A percentile compares a stretch with the other conserved stretches of the same genome.
Conservation (phyloP, 441 rosid genomes). For the Geranium incanum region DNA sequence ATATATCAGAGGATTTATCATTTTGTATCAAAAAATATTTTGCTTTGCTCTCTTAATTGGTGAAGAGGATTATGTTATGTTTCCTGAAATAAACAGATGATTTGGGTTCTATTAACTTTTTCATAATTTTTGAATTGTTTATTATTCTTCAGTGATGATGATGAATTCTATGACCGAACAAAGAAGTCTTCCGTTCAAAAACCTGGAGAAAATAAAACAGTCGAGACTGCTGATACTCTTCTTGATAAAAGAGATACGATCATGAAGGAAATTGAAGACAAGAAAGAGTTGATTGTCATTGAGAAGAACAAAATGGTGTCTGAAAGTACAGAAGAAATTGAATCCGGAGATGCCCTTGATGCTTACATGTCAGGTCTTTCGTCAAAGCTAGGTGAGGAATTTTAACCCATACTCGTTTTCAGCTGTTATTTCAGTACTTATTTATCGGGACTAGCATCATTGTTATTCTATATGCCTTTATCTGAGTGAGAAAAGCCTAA, state of each 20-base stretch:
- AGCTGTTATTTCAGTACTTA: background rate
- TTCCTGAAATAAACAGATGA: background rate
- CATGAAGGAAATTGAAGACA: conserved; percentile 56
- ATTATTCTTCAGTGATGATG: conserved; percentile 61
- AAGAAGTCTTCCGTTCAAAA: conserved; percentile 50
- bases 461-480: background rate
- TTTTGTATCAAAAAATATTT: background rate
- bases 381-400: conserved; percentile 61
- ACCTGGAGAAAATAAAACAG: conserved; percentile 46
- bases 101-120: background rate
- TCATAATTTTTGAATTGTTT: conserved; percentile 15
- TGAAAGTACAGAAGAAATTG: conserved; percentile 40
- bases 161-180: conserved; percentile 93
- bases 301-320: conserved; percentile 61
- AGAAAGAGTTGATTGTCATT: conserved; percentile 38
- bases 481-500: background rate
- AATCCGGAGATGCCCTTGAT: conserved; percentile 77
- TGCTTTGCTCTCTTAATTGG: background rate
- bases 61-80: background rate
- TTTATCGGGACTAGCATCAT: background rate
- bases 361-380: conserved; percentile 88
- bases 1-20: background rate
- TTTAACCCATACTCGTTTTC: background rate
- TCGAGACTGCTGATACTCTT: conserved; percentile 90
- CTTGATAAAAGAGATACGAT: conserved; percentile 73